phyloP scores from a whole-genome alignment of 805 yeast genomes.

The Cyberlindnera misumaiensis region DNA sequence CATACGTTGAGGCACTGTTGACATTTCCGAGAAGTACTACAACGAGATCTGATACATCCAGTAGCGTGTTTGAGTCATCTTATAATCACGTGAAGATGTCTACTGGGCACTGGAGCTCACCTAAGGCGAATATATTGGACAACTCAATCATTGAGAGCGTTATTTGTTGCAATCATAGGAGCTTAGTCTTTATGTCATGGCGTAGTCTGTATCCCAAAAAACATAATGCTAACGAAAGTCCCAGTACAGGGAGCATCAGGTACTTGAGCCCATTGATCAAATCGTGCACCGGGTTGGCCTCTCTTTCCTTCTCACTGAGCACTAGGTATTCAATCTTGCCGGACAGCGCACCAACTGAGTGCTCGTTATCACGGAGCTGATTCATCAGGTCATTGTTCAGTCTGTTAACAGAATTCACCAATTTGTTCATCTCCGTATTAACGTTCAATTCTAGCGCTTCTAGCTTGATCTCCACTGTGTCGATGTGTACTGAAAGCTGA shows the following conservation, averaged over 20 bases:
- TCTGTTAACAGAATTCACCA: slow-evolving; percentile 10
- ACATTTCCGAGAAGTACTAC: too few relatives aligned
- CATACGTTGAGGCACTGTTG: too few relatives aligned
- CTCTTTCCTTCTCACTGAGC: slow-evolving; percentile 19
- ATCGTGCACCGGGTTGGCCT: slow-evolving; percentile 19
- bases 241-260: slow-evolving; percentile 21
- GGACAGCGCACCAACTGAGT: slow-evolving; percentile 15
- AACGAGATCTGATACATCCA: too few relatives aligned
- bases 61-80: too few relatives aligned
- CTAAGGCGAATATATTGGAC: too few relatives aligned
- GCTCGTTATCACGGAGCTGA: slow-evolving; percentile 21
- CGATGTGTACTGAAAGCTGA: background rate
- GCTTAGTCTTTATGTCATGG: slow-evolving; percentile 55
- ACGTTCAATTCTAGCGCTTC: slow-evolving; percentile 1
- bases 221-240: slow-evolving; percentile 30
- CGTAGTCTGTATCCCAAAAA: slow-evolving; percentile 46
- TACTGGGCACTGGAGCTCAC: too few relatives aligned
- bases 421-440: slow-evolving; percentile 2
- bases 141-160: background rate
- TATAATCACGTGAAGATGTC: too few relatives aligned
- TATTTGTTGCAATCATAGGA: slow-evolving; percentile 29
- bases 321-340: slow-evolving; percentile 16
- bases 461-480: background rate
- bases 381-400: slow-evolving; percentile 17
- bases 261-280: slow-evolving; percentile 21